Base-by-base conservation (phyloP, 2,329 filamentous ascomycete species). In the Sarocladium strictum region DNA sequence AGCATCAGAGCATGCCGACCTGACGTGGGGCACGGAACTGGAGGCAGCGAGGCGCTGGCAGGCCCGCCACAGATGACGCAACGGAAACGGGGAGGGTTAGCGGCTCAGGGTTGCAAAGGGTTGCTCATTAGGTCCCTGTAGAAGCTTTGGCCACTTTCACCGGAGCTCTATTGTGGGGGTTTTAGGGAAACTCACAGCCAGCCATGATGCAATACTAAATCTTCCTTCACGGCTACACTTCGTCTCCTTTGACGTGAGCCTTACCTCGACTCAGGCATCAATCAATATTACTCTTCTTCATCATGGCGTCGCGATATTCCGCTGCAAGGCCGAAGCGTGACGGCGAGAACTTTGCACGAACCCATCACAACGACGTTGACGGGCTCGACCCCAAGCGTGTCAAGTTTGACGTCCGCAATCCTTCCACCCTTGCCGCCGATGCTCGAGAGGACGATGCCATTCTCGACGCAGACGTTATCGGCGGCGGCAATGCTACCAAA, bases 341-440 rank as follows among this genome's bases (percentile, higher is more conserved):
- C 3, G 89, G 86, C 63, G 91, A 96, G 73, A 83, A 86, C 62
- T 95, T 89, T 67, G 84, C 87, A 43, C 85, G 89, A 56, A 84
- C 83, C 17, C 84, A 93, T 67, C 85, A 89, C 64, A 75, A 80
- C 60, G 79, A 84, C 54, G 19, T 29, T n/a, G 64, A 67, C 49
- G 71, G 73, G 50, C 73, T 77, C 54, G 65, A 68, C 53, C 70
- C 72, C 45, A 95, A 95, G 69, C 92, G 91, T 66, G 87, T 90
- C 56, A 90, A 89, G 65, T 99, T 99, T 71, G 94, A 99, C 69
- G 77, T 94, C 53, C 90, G 94, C 60, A 97, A 99, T 67, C 94
- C 94, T 2, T 96, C 92, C 15, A 91, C 89, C 1, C 82, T 99
- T 3, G 93, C 90, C 2, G 85, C 92, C 1, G 90, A 95, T 67